phyloP scores from a whole-genome alignment of 2,329 filamentous ascomycete species.

The Ophiostoma triangulosporum region DNA sequence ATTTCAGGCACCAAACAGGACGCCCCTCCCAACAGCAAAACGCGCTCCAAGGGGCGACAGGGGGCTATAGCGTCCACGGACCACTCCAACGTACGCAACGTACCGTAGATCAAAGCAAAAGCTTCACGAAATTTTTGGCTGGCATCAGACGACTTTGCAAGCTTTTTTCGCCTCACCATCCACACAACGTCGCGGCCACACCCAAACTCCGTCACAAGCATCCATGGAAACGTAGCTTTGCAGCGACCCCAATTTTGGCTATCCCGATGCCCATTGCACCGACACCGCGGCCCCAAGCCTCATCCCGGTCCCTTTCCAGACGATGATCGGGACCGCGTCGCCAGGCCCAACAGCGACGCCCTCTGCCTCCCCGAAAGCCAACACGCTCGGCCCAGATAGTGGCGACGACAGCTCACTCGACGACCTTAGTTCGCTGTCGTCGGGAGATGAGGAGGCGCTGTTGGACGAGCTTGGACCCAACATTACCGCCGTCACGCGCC shows the following conservation, averaged over 20 bases:
- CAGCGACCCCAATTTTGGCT: conserved; percentile 41
- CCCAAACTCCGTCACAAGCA: conserved; percentile 35
- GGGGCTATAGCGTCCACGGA: conserved; percentile 2
- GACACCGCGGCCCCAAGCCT: conserved; percentile 38
- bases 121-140: conserved; percentile 28
- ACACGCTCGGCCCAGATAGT: conserved; percentile 8
- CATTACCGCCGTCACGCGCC: not conserved
- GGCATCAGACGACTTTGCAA: conserved; percentile 29
- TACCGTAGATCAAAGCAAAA: not conserved
- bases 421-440: conserved; percentile 4
- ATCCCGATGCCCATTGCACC: conserved; percentile 44
- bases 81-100: not conserved
- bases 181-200: conserved; percentile 39
- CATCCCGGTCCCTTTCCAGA: conserved; percentile 28
- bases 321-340: conserved; percentile 50
- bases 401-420: conserved; percentile 5
- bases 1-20: not conserved
- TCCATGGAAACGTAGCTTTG: conserved; percentile 32
- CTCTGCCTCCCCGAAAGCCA: conserved; percentile 19
- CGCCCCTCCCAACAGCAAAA: conserved; percentile 4
- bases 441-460: conserved; percentile 4
- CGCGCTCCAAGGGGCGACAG: conserved; percentile 4
- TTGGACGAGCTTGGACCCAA: conserved; percentile 5
- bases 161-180: conserved; percentile 32
- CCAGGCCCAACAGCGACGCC: conserved; percentile 28